These are phyloP conservation scores for Suillus spraguei DNA, from an alignment of 768 basidiomycete genomes.

Conservation along the genomic window DNA sequence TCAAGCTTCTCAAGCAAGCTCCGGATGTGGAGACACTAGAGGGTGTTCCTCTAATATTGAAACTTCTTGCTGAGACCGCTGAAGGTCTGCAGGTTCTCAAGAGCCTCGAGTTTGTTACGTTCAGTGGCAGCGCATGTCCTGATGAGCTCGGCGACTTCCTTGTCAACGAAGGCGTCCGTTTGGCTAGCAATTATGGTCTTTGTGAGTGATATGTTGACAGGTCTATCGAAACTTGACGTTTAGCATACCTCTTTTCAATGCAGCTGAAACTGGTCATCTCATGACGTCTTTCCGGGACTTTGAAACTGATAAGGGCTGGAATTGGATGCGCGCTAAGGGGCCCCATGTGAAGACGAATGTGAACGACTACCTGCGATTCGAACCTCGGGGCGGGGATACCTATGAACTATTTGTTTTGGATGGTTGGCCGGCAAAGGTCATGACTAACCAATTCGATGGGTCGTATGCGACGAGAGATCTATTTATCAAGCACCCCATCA, in stretches of 20 bases:
- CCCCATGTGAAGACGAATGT: slow-evolving; percentile 20
- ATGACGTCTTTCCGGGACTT: slow-evolving; percentile 53
- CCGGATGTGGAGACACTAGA: slow-evolving; percentile 35
- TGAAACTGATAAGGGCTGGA: slow-evolving; percentile 55
- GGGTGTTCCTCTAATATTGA: slow-evolving; percentile 42
- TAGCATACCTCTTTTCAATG: neutral
- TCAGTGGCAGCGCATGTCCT: slow-evolving; percentile 55
- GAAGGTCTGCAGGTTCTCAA: slow-evolving; percentile 46
- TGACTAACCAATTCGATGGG: slow-evolving; percentile 49
- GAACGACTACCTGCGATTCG: slow-evolving; percentile 43
- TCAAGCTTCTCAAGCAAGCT: slow-evolving; percentile 38
- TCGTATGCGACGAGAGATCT: slow-evolving; percentile 60
- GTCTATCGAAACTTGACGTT: neutral
- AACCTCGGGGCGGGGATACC: slow-evolving; percentile 41
- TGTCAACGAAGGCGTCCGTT: slow-evolving; percentile 47
- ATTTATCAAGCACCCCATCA: slow-evolving; percentile 50
- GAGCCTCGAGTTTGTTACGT: slow-evolving; percentile 50
- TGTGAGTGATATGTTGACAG: slow-evolving; percentile 33
- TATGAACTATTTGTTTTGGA: slow-evolving; percentile 53
- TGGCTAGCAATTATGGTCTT: slow-evolving; percentile 52
- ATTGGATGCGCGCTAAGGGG: slow-evolving; percentile 46
- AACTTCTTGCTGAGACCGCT: slow-evolving; percentile 49
- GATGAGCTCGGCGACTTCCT: slow-evolving; percentile 56
- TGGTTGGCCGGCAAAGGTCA: slow-evolving; percentile 41
- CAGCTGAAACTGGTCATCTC: slow-evolving; percentile 39